Percentiles rank a stretch among this genome's conserved stretches.
phyloP scores from a whole-genome alignment of 2,329 filamentous ascomycete species.

The Magnaporthiopsis rhizophila region DNA sequence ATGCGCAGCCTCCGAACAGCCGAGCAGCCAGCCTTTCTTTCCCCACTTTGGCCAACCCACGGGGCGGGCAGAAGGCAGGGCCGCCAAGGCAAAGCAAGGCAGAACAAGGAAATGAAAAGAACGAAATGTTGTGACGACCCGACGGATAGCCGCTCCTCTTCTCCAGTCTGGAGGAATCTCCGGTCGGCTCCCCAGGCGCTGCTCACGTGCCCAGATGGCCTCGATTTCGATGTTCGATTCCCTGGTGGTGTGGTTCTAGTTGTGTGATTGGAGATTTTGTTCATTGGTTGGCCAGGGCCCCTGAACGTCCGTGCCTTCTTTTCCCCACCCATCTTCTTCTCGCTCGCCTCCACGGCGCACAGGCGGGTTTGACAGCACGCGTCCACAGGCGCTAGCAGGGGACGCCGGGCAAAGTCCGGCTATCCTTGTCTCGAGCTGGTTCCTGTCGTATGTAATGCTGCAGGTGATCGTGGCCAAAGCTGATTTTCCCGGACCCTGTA shows the following conservation, averaged over 20 bases:
- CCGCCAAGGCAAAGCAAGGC: no score
- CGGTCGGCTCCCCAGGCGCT: no score
- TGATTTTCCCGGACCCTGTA: neutral
- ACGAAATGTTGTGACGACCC: neutral
- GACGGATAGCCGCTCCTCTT: no score
- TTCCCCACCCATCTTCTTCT: no score
- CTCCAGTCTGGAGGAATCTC: neutral
- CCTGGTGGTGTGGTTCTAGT: no score
- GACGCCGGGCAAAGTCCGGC: neutral
- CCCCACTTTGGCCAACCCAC: neutral
- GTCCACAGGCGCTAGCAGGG: neutral
- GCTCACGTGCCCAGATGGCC: no score
- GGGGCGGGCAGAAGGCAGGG: neutral
- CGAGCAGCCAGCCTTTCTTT: neutral
- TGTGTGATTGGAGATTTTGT: neutral
- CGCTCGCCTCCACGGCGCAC: neutral
- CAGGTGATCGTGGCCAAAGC: neutral
- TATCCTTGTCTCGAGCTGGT: neutral
- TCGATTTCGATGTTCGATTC: neutral
- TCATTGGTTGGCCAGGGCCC: neutral
- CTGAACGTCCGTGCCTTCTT: neutral
- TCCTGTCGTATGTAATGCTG: neutral
- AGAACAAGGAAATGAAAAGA: neutral
- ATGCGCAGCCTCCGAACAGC: neutral
- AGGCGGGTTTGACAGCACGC: neutral